Base-by-base conservation (phyloP, 768 basidiomycete species). In the Jaapia argillacea region DNA sequence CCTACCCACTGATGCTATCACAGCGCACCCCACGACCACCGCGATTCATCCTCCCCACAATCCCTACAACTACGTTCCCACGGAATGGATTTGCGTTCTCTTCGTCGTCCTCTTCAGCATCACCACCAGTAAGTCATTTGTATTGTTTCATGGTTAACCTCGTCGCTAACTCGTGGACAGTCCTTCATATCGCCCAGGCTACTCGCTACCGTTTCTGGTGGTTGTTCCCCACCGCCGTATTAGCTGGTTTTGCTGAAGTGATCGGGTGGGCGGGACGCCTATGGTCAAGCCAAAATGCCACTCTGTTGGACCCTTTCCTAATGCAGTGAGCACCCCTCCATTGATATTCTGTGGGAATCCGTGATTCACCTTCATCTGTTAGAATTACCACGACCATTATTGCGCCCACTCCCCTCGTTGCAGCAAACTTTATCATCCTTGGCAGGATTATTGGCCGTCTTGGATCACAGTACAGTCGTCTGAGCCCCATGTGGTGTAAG, bases 381-480 rank as follows among this genome's bases (percentile, higher is more conserved):
- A 77, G 76, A 54, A 72, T 77, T n/a, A 58, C 60, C 4, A 58
- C 60, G 5, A 72, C 74, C 2, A 77, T 82, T 51, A 58, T 79
- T 33, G 70, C 69, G 1, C 79, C 79, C 2, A 74, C 75, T 0
- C 76, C 75, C 20, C 57, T 78, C 28, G 58, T 75, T 14, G 78
- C 79, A 1, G 75, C 76, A 10, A 75, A 72, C 49, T 83, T 81
- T 53, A 64, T 78, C 33, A 68, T 78, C 16, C 62, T 81, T 7
- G 74, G 76, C 2, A 53, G 57, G 22, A 60, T 77, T 40, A 71
- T 77, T 36, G 52, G 48, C n/a, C 51, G 52, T 4, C 56, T 77
- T n/a, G 74, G 73, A 1, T 37, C 62, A 3, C 52, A 59, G 36
- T 75, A 76, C 55, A 73, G 71, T 47, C 60, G 75, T 0, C 48